These are phyloP conservation scores for Chrysoporthe puriensis DNA, from an alignment of 2,329 filamentous ascomycete genomes.

Conservation along the genomic window DNA sequence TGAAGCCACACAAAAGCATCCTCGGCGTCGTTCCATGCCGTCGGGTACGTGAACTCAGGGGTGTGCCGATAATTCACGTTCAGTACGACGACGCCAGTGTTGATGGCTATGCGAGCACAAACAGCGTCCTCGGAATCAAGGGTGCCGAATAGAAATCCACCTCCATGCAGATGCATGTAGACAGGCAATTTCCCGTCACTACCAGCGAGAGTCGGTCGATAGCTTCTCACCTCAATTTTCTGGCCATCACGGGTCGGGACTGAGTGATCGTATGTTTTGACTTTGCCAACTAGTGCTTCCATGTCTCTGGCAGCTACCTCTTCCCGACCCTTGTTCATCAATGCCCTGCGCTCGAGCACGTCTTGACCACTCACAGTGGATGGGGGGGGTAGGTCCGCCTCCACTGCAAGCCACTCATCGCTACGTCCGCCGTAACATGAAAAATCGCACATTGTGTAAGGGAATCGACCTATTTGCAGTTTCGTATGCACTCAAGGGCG, in stretches of 20 bases:
- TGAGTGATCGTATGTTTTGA: conserved; percentile 41
- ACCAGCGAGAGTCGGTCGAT: conserved; percentile 44
- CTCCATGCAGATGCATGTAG: conserved; percentile 58
- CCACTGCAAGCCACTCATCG: conserved; percentile 15
- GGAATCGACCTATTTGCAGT: background rate
- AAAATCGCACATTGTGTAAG: conserved; percentile 12
- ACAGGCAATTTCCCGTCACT: conserved; percentile 47
- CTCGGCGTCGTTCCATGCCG: conserved; percentile 55
- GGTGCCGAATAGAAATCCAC: conserved; percentile 60
- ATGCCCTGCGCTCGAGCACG: conserved; percentile 7
- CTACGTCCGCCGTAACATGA: conserved; percentile 6
- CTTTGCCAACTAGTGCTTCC: conserved; percentile 31
- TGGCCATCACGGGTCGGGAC: conserved; percentile 50
- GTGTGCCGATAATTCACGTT: conserved; percentile 64
- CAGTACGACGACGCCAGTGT: conserved; percentile 48
- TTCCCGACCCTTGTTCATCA: conserved; percentile 16
- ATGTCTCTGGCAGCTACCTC: conserved; percentile 7
- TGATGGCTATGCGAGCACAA: conserved; percentile 52
- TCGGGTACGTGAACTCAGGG: conserved; percentile 56
- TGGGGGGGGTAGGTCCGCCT: conserved; percentile 11
- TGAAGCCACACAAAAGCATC: conserved; percentile 61
- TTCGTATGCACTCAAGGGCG: background rate
- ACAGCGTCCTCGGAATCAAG: conserved; percentile 55
- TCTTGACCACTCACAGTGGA: background rate
- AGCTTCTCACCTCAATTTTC: conserved; percentile 49